A percentile compares a stretch with the other conserved stretches of the same genome.
phyloP scores from a whole-genome alignment of 257 asterid genomes.

The Agastache rugosa region DNA sequence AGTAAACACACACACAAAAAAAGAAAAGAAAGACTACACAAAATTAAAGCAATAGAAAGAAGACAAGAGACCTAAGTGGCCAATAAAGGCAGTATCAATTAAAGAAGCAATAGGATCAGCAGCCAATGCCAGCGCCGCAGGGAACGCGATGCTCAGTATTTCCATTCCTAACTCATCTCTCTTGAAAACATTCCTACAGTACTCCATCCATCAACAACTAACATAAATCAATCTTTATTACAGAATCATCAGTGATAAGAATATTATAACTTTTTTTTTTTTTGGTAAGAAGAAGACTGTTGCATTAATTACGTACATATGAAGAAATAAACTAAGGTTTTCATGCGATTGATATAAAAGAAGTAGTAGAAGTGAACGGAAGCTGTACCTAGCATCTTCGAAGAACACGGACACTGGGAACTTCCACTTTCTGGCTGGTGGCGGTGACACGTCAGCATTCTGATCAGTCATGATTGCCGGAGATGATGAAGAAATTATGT shows the following conservation, averaged over 20 bases:
- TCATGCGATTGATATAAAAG: too few species aligned
- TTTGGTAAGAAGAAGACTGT: neutral
- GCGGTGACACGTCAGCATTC: slow-evolving; percentile 21
- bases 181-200: slow-evolving; percentile 66
- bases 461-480: slow-evolving; percentile 55
- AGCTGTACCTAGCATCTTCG: slow-evolving; percentile 59
- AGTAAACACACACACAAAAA: too few species aligned
- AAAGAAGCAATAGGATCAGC: slow-evolving; percentile 96
- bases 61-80: slow-evolving; percentile 65
- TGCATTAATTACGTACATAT: too few species aligned
- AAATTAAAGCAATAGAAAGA: too few species aligned
- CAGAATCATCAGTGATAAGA: too few species aligned
- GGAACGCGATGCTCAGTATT: slow-evolving; percentile 73
- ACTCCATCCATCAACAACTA: too few species aligned
- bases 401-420: slow-evolving; percentile 77
- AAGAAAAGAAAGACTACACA: too few species aligned
- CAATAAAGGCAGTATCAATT: slow-evolving; percentile 85
- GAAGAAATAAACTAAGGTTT: too few species aligned
- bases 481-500: neutral
- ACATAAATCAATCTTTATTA: too few species aligned
- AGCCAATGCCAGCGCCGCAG: slow-evolving; percentile 94
- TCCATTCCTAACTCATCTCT: slow-evolving; percentile 80
- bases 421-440: slow-evolving; percentile 46
- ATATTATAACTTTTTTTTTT: neutral
- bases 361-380: neutral